Conservation (phyloP, 1,139 yeast genomes). For the Insectozyma bohioensis region DNA sequence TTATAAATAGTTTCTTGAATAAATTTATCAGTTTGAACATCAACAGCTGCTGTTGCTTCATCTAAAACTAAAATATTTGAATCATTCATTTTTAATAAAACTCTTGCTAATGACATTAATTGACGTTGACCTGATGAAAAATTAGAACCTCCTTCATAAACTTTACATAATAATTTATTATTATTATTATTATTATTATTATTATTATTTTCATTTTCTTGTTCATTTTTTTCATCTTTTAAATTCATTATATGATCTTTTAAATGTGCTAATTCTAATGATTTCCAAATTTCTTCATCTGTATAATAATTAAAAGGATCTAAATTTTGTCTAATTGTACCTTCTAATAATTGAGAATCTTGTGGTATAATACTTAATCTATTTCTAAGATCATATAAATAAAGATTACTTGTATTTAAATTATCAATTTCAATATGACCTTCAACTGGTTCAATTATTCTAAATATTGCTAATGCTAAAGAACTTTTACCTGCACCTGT, state of each 20-base stretch:
- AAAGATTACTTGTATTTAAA: slow-evolving; percentile 45
- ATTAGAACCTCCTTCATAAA: slow-evolving; percentile 71
- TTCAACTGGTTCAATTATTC: slow-evolving; percentile 30
- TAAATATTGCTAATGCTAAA: slow-evolving; percentile 31
- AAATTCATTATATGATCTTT: slow-evolving; percentile 38
- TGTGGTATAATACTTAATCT: slow-evolving; percentile 66
- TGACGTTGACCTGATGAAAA: slow-evolving; percentile 80
- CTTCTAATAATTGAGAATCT: slow-evolving; percentile 67
- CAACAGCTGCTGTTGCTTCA: slow-evolving; percentile 88
- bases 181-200: slow-evolving; percentile 18
- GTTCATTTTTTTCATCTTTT: slow-evolving; percentile 23
- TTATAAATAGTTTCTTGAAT: slow-evolving; percentile 71
- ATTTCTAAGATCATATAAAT: slow-evolving; percentile 52
- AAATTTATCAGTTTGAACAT: slow-evolving; percentile 72
- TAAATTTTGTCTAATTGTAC: slow-evolving; percentile 57
- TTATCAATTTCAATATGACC: slow-evolving; percentile 45
- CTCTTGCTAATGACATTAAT: slow-evolving; percentile 72
- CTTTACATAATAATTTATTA: slow-evolving; percentile 37
- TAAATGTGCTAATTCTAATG: slow-evolving; percentile 53
- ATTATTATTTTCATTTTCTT: neutral
- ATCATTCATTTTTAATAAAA: slow-evolving; percentile 52
- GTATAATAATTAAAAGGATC: slow-evolving; percentile 55
- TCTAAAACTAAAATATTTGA: slow-evolving; percentile 69
- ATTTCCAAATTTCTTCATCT: slow-evolving; percentile 57
- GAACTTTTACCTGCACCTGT: slow-evolving; percentile 40